Base-by-base conservation (phyloP, 441 rosid genomes). In the Syzygium syzygioides region DNA sequence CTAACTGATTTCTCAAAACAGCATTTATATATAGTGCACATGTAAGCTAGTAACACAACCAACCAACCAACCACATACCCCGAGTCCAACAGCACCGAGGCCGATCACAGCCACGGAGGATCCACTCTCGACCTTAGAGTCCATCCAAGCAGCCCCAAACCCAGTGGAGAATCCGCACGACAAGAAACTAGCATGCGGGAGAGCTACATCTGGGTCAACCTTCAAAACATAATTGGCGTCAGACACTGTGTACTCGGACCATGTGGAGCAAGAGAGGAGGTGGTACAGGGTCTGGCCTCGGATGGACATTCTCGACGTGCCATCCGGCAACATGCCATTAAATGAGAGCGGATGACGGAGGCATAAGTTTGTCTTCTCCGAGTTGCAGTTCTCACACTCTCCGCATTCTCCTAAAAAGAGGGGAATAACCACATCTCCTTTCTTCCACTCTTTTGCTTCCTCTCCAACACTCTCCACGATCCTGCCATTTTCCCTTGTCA, bases 51-150 rank as follows among this genome's bases (percentile, higher is more conserved):
- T 64, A 45, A 45, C 48, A 15, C 37, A 64, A 28, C 48, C 48
- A 64, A 64, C 76, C 48, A 64, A 64, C 76, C 37, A 64, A 30
- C 37, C 37, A 18, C 52, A 12, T 91, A 94, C 96, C 94, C 96
- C 95, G 19, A 96, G 93, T 32, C 98, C 95, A 57, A 95, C 96
- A 26, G 93, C 90, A 23, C 97, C 98, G 55, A 96, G 94, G 52
- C 98, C 96, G 23, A 96, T 79, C 15, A 95, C 91, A 30, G 94
- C 97, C 4, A 95, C 95, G n/a, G 89, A 88, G 13, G 96, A 94
- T 7, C 96, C 95, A 37, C 86, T 86, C 64, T 92, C 88, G 85
- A 95, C 91, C 23, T 88, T 48, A 9, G 95, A 94, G 28, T 90
- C 96, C 90, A 93, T 95, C 97, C 94, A 94, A 41, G 94, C 94